phyloP scores from a whole-genome alignment of 495 filamentous ascomycete species.

The Amphirosellinia nigrospora region DNA sequence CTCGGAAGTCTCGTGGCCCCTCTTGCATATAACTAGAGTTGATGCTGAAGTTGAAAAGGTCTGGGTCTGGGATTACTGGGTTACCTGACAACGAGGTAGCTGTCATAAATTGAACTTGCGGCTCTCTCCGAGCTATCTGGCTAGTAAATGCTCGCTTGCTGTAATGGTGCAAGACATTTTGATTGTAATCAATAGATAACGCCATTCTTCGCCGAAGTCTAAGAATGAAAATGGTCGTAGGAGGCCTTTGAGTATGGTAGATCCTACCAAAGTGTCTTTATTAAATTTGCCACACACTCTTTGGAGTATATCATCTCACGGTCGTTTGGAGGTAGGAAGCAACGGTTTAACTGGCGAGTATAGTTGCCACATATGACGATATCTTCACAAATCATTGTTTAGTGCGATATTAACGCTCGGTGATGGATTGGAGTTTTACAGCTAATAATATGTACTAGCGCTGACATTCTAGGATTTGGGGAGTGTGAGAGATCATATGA shows the following conservation, averaged over 20 bases:
- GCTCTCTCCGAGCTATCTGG: not conserved
- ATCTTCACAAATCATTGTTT: not conserved
- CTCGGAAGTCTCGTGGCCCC: not conserved
- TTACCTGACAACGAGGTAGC: not conserved
- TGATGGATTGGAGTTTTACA: not conserved
- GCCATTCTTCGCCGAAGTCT: not conserved
- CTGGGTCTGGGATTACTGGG: not conserved
- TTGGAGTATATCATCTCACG: not conserved
- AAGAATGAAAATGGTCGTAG: not conserved
- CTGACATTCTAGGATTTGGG: not conserved
- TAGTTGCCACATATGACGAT: not conserved
- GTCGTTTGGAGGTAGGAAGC: not conserved
- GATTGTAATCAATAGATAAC: not conserved
- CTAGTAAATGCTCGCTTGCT: not conserved
- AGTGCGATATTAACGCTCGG: not conserved
- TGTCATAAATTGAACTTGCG: not conserved
- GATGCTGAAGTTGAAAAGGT: not conserved
- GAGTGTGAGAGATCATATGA: slow-evolving; percentile 1
- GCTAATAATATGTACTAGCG: not conserved
- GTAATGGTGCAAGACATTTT: not conserved
- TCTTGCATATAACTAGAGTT: not conserved
- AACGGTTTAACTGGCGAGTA: not conserved
- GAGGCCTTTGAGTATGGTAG: not conserved
- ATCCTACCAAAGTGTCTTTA: not conserved
- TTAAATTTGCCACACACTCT: not conserved